Conservation (phyloP, 352 stramenopile species). For the Pythium scleroteichum region DNA sequence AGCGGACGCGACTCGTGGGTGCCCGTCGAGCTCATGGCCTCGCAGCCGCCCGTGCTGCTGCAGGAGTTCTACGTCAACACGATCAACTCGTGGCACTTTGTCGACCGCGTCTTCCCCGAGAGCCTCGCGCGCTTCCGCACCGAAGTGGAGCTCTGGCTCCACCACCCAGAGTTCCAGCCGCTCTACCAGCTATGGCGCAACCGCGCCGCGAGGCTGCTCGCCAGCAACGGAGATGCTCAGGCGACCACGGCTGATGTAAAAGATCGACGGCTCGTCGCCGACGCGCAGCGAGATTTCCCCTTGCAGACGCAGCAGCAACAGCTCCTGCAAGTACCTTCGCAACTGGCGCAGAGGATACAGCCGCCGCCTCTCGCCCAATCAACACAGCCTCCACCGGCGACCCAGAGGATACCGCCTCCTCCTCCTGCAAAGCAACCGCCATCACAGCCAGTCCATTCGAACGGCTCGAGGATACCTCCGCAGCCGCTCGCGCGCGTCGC, state of each 20-base stretch:
- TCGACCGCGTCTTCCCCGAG: slow-evolving; percentile 39
- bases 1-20: slow-evolving; percentile 71
- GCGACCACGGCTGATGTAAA: slow-evolving; percentile 21
- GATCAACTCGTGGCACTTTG: slow-evolving; percentile 75
- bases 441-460: not conserved
- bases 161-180: slow-evolving; percentile 61
- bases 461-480: slow-evolving; percentile 4
- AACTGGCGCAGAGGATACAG: not conserved
- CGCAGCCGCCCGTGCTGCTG: slow-evolving; percentile 42
- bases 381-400: not conserved
- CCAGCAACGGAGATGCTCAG: not conserved
- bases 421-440: not conserved
- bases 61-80: slow-evolving; percentile 80
- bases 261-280: slow-evolving; percentile 15
- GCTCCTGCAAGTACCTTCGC: not conserved
- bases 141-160: slow-evolving; percentile 75
- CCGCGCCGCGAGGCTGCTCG: slow-evolving; percentile 9
- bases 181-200: slow-evolving; percentile 55
- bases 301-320: not conserved
- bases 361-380: not conserved
- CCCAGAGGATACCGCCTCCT: not conserved
- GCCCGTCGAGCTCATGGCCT: slow-evolving; percentile 50
- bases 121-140: slow-evolving; percentile 47
- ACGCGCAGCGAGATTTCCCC: slow-evolving; percentile 6
- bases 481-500: not conserved